Conservation (phyloP, 2,329 filamentous ascomycete species). For the Penicillium sclerotigenum region DNA sequence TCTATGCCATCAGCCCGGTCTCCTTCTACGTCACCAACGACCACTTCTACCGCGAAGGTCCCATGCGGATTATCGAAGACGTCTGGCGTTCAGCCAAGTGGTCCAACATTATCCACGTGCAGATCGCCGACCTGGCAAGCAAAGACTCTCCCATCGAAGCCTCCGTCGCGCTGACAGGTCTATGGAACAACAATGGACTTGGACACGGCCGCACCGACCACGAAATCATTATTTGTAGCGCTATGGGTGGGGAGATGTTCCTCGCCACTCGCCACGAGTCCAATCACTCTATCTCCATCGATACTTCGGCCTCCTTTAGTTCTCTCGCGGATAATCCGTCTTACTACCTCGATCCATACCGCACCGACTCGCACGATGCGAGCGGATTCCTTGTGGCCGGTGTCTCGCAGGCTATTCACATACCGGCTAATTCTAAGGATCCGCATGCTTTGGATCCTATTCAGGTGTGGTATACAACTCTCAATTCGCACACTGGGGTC, state of each 20-base stretch:
- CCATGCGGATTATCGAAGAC: slow-evolving; percentile 50
- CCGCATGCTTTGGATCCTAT: slow-evolving; percentile 40
- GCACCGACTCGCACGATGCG: slow-evolving; percentile 42
- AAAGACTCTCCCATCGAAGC: slow-evolving; percentile 37
- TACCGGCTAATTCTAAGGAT: slow-evolving; percentile 36
- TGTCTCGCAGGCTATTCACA: slow-evolving; percentile 41
- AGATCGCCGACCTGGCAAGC: slow-evolving; percentile 30
- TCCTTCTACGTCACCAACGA: slow-evolving; percentile 62
- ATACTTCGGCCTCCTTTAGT: slow-evolving; percentile 46
- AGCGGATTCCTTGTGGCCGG: slow-evolving; percentile 56
- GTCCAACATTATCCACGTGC: slow-evolving; percentile 50
- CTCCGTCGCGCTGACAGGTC: slow-evolving; percentile 42
- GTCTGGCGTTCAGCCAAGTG: slow-evolving; percentile 44
- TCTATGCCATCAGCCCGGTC: slow-evolving; percentile 48
- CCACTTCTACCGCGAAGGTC: slow-evolving; percentile 52
- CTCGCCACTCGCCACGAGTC: slow-evolving; percentile 28
- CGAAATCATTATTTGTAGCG: slow-evolving; percentile 39
- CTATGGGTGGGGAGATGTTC: slow-evolving; percentile 49
- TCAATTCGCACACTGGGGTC: slow-evolving; percentile 14
- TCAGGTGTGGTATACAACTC: slow-evolving; percentile 48
- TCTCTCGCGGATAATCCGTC: slow-evolving; percentile 56
- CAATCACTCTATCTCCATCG: slow-evolving; percentile 40
- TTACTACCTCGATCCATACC: slow-evolving; percentile 56
- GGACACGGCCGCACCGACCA: slow-evolving; percentile 45
- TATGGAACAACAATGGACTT: slow-evolving; percentile 58